Conservation (phyloP, 176 grass and related monocot genomes). For the Oryza australiensis region DNA sequence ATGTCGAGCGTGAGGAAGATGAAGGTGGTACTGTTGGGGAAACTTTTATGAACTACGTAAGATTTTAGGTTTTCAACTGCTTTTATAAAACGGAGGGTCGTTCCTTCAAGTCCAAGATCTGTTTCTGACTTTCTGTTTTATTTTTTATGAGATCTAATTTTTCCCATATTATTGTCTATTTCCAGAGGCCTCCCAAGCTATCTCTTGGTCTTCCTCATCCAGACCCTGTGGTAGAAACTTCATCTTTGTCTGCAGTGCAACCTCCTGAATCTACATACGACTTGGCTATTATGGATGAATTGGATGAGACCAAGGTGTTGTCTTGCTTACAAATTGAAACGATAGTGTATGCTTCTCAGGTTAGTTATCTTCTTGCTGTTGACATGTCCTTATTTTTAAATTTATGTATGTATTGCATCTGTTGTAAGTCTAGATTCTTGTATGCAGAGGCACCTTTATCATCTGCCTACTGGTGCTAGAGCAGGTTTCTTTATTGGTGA, state of each 20-base stretch:
- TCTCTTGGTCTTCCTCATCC: constrained; percentile 82
- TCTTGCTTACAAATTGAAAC: constrained; percentile 99
- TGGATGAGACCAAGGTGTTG: constrained; percentile 70
- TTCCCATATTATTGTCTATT: constrained; percentile 25
- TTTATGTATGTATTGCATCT: neutral
- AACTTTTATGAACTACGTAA: constrained; percentile 95
- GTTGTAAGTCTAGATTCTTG: constrained; percentile 41
- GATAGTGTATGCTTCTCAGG: constrained; percentile 94
- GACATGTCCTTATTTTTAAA: constrained; percentile 2
- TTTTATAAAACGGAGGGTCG: neutral
- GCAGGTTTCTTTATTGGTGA: constrained; percentile 98
- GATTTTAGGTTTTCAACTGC: constrained; percentile 5
- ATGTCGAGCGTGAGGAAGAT: constrained; percentile 94
- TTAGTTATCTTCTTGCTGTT: constrained; percentile 36
- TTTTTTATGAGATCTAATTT: neutral
- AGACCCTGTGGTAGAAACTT: constrained; percentile 97
- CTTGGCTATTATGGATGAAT: constrained; percentile 69
- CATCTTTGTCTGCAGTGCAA: constrained; percentile 93
- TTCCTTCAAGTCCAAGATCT: constrained; percentile 1
- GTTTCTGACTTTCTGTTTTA: neutral
- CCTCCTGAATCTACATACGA: constrained; percentile 91
- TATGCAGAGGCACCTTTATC: constrained; percentile 80
- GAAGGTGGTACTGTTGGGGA: constrained; percentile 79
- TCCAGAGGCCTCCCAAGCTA: constrained; percentile 81
- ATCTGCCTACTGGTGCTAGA: constrained; percentile 85